Percentiles rank a stretch among this genome's conserved stretches.
Conservation (phyloP, 2,329 filamentous ascomycete species). For the Epichloe festucae region DNA sequence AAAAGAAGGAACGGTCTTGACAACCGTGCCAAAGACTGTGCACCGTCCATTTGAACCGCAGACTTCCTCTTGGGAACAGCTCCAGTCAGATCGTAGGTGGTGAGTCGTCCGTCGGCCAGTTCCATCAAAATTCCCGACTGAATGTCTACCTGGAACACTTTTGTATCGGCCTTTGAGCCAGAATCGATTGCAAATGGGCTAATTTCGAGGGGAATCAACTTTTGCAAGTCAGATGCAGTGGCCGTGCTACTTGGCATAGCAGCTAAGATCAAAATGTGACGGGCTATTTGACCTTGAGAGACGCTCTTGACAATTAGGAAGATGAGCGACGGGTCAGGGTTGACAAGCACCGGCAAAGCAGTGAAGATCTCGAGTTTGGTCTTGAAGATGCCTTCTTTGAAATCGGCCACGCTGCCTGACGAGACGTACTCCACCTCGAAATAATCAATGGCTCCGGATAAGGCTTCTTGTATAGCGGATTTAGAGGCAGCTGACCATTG, state of each 20-base stretch:
- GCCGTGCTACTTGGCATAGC: conserved; percentile 14
- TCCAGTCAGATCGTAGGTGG: conserved; percentile 50
- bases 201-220: conserved; percentile 26
- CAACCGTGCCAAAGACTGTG: conserved; percentile 51
- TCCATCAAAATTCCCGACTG: conserved; percentile 51
- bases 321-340: conserved; percentile 37
- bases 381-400: conserved; percentile 42
- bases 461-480: conserved; percentile 21
- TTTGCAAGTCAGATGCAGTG: conserved; percentile 17
- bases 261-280: conserved; percentile 22
- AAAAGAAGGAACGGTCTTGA: conserved; percentile 54
- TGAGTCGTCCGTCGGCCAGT: conserved; percentile 38
- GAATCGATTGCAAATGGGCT: conserved; percentile 21
- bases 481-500: conserved; percentile 24
- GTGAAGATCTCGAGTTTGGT: conserved; percentile 38
- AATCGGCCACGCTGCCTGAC: conserved; percentile 32
- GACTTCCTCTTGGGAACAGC: conserved; percentile 49
- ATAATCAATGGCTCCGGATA: conserved; percentile 18
- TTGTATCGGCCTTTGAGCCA: conserved; percentile 6
- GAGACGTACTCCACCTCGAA: conserved; percentile 38
- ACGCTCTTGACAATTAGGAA: conserved; percentile 33
- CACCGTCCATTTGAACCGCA: conserved; percentile 34
- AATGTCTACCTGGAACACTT: conserved; percentile 44
- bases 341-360: conserved; percentile 35
- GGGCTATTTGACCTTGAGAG: conserved; percentile 16